A percentile compares a stretch with the other conserved stretches of the same genome.
Conservation (phyloP, 345 rosid genomes). For the Eutrema japonicum region DNA sequence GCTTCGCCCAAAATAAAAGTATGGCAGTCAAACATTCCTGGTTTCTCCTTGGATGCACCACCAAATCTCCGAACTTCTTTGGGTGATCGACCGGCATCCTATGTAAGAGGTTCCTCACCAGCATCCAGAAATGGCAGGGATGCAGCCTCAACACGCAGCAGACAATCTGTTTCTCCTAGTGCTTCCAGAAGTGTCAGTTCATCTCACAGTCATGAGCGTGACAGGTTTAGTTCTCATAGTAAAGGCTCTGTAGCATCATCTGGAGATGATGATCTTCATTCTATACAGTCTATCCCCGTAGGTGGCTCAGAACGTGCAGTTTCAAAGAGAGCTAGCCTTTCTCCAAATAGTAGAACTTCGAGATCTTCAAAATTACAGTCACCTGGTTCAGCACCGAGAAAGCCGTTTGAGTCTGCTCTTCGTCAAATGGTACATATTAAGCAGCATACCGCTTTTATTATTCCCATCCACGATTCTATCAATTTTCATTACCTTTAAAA, state of each 20-base stretch:
- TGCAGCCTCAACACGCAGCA: conserved; percentile 54
- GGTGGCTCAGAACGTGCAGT: conserved; percentile 58
- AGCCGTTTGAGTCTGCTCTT: conserved; percentile 69
- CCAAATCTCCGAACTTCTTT: conserved; percentile 97
- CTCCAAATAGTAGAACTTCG: conserved; percentile 67
- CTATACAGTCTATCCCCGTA: conserved; percentile 63
- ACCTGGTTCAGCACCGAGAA: conserved; percentile 86
- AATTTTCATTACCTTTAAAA: conserved; percentile 7
- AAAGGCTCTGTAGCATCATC: conserved; percentile 91
- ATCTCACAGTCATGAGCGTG: conserved; percentile 88
- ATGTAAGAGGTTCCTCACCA: conserved; percentile 96
- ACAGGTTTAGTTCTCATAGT: conserved; percentile 77
- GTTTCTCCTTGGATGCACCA: conserved; percentile 94
- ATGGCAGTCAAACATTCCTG: conserved; percentile 93
- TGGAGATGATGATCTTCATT: conserved; percentile 86
- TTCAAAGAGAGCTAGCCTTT: conserved; percentile 56
- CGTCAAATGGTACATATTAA: conserved; percentile 76
- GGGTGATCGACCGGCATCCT: conserved; percentile 90
- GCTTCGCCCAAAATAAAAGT: conserved; percentile 88
- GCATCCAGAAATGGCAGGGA: conserved; percentile 90
- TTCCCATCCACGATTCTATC: background rate
- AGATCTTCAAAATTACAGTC: conserved; percentile 64
- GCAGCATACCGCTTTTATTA: background rate
- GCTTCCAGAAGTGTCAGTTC: conserved; percentile 89
- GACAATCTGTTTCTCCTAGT: conserved; percentile 97